Evolutionary conservation across 345 rosid species (phyloP).

Genomic region (Durio zibethinus): DNA sequence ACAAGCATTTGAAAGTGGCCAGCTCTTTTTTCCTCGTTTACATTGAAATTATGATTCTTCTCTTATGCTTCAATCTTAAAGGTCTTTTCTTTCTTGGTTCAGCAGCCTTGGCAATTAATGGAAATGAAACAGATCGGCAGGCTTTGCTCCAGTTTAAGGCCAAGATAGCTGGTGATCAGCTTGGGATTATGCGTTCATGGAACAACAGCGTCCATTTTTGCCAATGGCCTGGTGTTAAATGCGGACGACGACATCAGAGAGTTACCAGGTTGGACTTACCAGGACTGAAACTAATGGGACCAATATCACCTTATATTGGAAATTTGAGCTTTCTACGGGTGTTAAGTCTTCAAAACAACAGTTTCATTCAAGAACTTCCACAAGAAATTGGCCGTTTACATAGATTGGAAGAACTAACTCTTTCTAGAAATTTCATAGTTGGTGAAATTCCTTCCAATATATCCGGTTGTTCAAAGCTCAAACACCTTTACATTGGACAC

Average conservation of each 20-base stretch:
- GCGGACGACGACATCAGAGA: conserved; percentile 12
- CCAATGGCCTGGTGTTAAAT: conserved; percentile 15
- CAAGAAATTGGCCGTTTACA: conserved; percentile 13
- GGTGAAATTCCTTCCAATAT: conserved; percentile 22
- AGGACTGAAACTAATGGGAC: background rate
- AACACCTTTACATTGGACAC: background rate
- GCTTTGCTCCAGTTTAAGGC: conserved; percentile 4
- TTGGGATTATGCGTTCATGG: conserved; percentile 2
- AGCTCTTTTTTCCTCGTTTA: too few species aligned
- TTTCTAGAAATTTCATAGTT: background rate
- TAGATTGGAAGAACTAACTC: background rate
- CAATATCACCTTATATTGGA: background rate
- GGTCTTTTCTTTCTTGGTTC: background rate
- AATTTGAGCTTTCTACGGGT: conserved; percentile 12
- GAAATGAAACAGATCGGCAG: background rate
- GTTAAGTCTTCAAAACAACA: conserved; percentile 8
- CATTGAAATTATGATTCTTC: too few species aligned
- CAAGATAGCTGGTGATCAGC: background rate
- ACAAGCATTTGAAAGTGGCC: too few species aligned
- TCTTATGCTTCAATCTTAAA: background rate
- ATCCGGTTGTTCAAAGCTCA: background rate
- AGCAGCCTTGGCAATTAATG: background rate
- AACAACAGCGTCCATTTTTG: conserved; percentile 11
- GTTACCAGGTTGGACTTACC: background rate
- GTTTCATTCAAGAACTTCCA: conserved; percentile 10